Evolutionary conservation across 1,284 basidiomycete species (phyloP).

Genomic region (Lignosus rhinocerotis): DNA sequence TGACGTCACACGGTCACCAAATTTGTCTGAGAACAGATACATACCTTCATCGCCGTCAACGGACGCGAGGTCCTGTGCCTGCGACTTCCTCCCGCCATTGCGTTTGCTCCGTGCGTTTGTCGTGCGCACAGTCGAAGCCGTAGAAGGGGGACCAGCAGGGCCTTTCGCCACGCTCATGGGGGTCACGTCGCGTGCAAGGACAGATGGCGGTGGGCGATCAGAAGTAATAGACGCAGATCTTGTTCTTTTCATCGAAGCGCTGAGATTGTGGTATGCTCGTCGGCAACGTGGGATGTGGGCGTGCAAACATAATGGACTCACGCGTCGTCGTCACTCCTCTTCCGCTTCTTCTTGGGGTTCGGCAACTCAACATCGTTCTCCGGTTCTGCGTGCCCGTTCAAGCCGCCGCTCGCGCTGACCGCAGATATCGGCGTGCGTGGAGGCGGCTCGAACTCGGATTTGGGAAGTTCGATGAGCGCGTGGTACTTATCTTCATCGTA

Average conservation of each 20-base stretch:
- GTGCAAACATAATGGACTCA: slow-evolving; percentile 39
- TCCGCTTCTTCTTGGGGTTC: slow-evolving; percentile 67
- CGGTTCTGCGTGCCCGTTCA: slow-evolving; percentile 34
- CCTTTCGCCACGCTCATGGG: slow-evolving; percentile 32
- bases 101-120: slow-evolving; percentile 41
- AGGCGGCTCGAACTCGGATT: slow-evolving; percentile 45
- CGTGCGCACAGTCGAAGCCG: slow-evolving; percentile 32
- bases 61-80: slow-evolving; percentile 37
- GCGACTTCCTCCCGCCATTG: slow-evolving; percentile 48
- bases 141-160: slow-evolving; percentile 30
- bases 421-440: slow-evolving; percentile 25
- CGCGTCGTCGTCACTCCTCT: slow-evolving; percentile 70
- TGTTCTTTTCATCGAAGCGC: slow-evolving; percentile 63
- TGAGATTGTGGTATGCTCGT: slow-evolving; percentile 32
- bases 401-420: slow-evolving; percentile 20
- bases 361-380: slow-evolving; percentile 49
- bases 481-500: slow-evolving; percentile 83
- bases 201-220: slow-evolving; percentile 46
- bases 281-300: slow-evolving; percentile 14
- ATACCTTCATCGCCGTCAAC: slow-evolving; percentile 69
- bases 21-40: slow-evolving; percentile 22
- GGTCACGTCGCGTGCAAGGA: slow-evolving; percentile 47
- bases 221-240: slow-evolving; percentile 70
- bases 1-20: slow-evolving; percentile 29
- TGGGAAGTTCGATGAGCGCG: slow-evolving; percentile 71